Conservation (phyloP, 139 green algal genomes). For the Closterium sp. region DNA sequence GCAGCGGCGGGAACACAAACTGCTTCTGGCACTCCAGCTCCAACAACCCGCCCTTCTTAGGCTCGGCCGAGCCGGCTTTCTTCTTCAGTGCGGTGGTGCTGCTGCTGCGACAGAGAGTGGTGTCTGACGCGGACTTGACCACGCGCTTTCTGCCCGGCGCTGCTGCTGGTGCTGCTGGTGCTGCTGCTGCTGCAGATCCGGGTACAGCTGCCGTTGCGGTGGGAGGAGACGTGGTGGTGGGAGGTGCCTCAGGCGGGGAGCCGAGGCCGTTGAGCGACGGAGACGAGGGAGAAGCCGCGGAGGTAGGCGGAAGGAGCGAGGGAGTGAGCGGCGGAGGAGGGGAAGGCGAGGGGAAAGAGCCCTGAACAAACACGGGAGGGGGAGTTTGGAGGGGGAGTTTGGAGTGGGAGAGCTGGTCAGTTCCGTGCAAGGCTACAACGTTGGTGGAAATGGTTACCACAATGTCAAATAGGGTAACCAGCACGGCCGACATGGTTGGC, state of each 20-base stretch:
- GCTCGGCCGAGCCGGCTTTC: not conserved
- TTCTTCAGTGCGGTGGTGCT: not conserved
- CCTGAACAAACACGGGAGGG: not conserved
- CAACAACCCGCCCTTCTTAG: not conserved
- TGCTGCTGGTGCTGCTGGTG: not conserved
- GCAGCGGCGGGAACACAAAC: not conserved
- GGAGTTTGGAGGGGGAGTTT: not conserved
- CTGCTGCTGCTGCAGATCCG: not conserved
- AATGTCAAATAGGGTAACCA: no score
- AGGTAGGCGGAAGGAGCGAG: not conserved
- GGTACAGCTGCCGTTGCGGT: not conserved
- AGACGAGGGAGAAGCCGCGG: not conserved
- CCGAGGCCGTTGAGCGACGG: not conserved
- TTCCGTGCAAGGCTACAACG: no score
- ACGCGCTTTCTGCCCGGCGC: not conserved
- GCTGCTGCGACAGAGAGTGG: not conserved
- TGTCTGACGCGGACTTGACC: not conserved
- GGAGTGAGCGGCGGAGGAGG: not conserved
- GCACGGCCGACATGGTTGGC: no score
- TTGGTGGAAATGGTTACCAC: no score
- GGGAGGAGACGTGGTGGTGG: not conserved
- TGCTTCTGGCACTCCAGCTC: not conserved
- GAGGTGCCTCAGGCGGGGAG: not conserved
- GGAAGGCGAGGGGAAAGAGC: not conserved
- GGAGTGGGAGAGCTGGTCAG: no score